Base-by-base conservation (phyloP, 192 early-diverging fungal species). In the Chytriomyces confervae region DNA sequence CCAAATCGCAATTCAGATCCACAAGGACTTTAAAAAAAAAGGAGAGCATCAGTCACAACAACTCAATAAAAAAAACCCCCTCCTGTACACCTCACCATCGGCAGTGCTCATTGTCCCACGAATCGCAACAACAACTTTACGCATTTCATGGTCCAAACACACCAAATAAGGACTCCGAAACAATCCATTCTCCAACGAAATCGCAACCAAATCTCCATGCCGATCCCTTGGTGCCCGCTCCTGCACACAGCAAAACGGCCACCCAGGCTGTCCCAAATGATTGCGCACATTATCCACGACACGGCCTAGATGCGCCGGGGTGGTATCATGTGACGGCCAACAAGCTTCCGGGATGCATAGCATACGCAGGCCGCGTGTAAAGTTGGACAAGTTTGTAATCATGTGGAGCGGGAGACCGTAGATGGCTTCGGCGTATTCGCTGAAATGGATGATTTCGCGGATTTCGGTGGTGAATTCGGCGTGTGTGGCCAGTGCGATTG, bases 391-490 rank as follows among this genome's bases (percentile, higher is more conserved):
- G 76, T 85, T 85, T 24, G 76, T 75, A 18, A 84, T 78, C 76
- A 84, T 77, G 61, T 82, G 85, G 20, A 87, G 69, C 11, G 86
- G 86, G 16, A 87, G 73, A 18, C 86, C 86, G 68, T 87, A 87
- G 18, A 85, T 87, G 66, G 81, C 74, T 69, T 84, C 82, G 3
- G 81, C 82, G 76, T 84, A 87, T 61, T 83, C 77, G 23, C 63
- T 69, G 20, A 82, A 79, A 76, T 84, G 66, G 11, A 69, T 69
- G 46, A 83, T 75, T 16, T 80, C 80, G 6, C 13, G 57, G 10
- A 86, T 60, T 11, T 86, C 81, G 20, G 53, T 13, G 53, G 53
- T 57, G 53, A 57, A 13, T 57, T 53, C 45, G 61, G 48, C 10
- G 18, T 27, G 9, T 36, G 36, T 36, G 36, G 36, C 36, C 3